phyloP scores from a whole-genome alignment of 108 stramenopile species.

The Cylindrotheca closterium region DNA sequence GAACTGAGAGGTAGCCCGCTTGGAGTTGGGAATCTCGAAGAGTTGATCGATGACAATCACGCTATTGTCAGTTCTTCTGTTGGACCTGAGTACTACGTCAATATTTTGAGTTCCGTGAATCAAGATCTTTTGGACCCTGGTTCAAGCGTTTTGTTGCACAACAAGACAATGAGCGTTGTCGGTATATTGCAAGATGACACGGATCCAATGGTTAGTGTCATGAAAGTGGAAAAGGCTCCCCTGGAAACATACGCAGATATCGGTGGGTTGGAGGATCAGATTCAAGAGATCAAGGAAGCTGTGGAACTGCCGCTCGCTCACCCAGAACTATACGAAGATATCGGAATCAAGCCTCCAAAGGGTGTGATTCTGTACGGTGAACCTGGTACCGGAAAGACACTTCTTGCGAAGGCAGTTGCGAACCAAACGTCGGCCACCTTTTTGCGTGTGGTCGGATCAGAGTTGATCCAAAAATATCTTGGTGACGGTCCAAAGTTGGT shows the following conservation, averaged over 20 bases:
- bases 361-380: constrained; percentile 98
- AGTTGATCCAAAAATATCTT: constrained; percentile 99
- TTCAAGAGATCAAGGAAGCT: constrained; percentile 99
- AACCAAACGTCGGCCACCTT: constrained; percentile 99
- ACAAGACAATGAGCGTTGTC: constrained; percentile 97
- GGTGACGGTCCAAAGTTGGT: constrained; percentile 99
- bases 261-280: constrained; percentile 98
- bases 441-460: constrained; percentile 92
- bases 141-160: constrained; percentile 94
- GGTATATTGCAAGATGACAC: constrained; percentile 97
- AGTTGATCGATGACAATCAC: constrained; percentile 99
- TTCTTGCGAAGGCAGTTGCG: constrained; percentile 98
- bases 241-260: constrained; percentile 98
- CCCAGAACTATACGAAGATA: constrained; percentile 99
- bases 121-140: constrained; percentile 99
- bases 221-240: constrained; percentile 99
- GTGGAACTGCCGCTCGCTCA: constrained; percentile 98
- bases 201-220: constrained; percentile 98
- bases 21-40: constrained; percentile 95
- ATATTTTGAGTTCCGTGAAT: constrained; percentile 96
- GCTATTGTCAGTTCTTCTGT: constrained; percentile 94
- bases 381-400: constrained; percentile 98
- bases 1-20: constrained; percentile 97
- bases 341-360: constrained; percentile 96
- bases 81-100: constrained; percentile 99